These are phyloP conservation scores for Coniochaeta sp. DNA, from an alignment of 2,329 filamentous ascomycete species.

Conservation along the genomic window DNA sequence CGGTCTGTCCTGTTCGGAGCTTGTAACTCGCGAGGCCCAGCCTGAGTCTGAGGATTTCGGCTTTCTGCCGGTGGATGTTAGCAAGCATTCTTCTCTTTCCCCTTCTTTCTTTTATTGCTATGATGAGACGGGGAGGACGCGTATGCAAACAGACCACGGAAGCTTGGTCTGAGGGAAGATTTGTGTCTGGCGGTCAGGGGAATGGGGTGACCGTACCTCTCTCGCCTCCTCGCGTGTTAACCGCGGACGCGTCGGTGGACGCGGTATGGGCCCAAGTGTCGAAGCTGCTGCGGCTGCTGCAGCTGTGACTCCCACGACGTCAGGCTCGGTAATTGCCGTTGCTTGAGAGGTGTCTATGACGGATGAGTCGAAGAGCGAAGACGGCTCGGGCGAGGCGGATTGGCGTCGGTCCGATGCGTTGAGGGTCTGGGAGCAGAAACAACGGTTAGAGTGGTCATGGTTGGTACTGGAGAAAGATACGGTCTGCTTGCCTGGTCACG, in stretches of 20 bases:
- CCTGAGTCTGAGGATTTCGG: slow-evolving; percentile 59
- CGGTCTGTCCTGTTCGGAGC: slow-evolving; percentile 63
- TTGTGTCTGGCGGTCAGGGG: too few species aligned
- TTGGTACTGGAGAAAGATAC: background rate
- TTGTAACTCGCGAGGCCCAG: slow-evolving; percentile 69
- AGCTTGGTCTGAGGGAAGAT: too few species aligned
- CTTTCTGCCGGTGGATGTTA: slow-evolving; percentile 37
- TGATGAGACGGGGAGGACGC: too few species aligned
- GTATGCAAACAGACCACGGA: too few species aligned
- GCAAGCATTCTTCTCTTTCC: too few species aligned
- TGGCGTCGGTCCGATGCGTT: background rate
- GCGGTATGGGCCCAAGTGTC: background rate
- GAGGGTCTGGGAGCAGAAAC: background rate
- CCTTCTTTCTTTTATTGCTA: too few species aligned
- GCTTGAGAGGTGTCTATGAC: slow-evolving; percentile 38
- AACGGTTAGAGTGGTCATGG: background rate
- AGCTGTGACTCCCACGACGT: slow-evolving; percentile 18
- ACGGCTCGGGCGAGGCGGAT: slow-evolving; percentile 29
- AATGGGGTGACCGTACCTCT: slow-evolving; percentile 29
- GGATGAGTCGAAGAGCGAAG: slow-evolving; percentile 44
- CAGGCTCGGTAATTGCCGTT: slow-evolving; percentile 43
- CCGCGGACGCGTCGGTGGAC: slow-evolving; percentile 1
- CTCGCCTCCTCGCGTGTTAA: slow-evolving; percentile 46
- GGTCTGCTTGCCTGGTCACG: background rate
- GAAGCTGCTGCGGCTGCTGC: slow-evolving; percentile 6